Conservation (phyloP, 2,329 filamentous ascomycete genomes). For the Trichoderma arundinaceum region DNA sequence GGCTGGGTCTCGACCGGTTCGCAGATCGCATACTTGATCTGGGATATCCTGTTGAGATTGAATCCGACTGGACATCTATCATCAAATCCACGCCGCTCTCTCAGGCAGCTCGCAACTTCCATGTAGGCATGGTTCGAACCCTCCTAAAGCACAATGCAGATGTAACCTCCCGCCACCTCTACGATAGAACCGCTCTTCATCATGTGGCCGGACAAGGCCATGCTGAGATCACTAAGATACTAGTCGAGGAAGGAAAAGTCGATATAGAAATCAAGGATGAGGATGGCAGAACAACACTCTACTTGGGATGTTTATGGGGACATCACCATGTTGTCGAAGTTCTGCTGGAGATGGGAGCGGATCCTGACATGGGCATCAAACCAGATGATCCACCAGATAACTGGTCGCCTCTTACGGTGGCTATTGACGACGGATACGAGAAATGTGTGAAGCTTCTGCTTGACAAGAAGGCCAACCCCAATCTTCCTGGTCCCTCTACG, state of each 20-base stretch:
- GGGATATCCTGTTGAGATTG: conserved; percentile 18
- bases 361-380: conserved; percentile 32
- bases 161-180: conserved; percentile 6
- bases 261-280: conserved; percentile 28
- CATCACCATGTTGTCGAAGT: conserved; percentile 26
- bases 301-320: conserved; percentile 30
- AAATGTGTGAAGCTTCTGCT: conserved; percentile 32
- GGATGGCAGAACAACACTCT: conserved; percentile 26
- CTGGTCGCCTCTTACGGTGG: conserved; percentile 31
- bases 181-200: conserved; percentile 18
- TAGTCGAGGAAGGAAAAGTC: conserved; percentile 30
- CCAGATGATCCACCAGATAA: background rate
- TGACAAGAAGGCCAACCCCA: conserved; percentile 27
- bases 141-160: conserved; percentile 28
- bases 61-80: conserved; percentile 19
- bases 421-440: conserved; percentile 30
- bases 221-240: conserved; percentile 27
- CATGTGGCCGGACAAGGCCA: conserved; percentile 28
- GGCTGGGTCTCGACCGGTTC: conserved; percentile 30
- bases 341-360: conserved; percentile 27
- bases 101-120: conserved; percentile 28
- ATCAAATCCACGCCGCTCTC: conserved; percentile 25
- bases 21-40: conserved; percentile 29
- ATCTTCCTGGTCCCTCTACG: conserved; percentile 12
- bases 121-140: conserved; percentile 21